These are phyloP conservation scores for Irpex rosettiformis DNA, from an alignment of 1,284 basidiomycete genomes.

Conservation along the genomic window DNA sequence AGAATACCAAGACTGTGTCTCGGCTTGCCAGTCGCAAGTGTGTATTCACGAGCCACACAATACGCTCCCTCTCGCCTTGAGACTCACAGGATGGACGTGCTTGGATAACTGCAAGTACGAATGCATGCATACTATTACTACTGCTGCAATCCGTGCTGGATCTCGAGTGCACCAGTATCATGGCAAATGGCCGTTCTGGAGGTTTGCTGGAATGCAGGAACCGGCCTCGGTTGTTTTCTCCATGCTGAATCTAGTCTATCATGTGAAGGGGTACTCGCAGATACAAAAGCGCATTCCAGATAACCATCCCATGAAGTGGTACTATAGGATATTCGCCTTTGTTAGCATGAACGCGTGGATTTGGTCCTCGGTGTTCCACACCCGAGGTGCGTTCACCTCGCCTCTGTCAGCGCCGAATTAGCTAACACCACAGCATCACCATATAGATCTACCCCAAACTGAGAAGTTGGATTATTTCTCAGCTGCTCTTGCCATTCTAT, in stretches of 20 bases:
- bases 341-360: slow-evolving; percentile 90
- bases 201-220: slow-evolving; percentile 87
- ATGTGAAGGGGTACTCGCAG: slow-evolving; percentile 54
- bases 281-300: slow-evolving; percentile 47
- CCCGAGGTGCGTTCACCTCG: slow-evolving; percentile 58
- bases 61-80: slow-evolving; percentile 43
- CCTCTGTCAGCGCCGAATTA: slow-evolving; percentile 1
- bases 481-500: slow-evolving; percentile 80
- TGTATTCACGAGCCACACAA: slow-evolving; percentile 12
- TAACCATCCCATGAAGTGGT: slow-evolving; percentile 66
- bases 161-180: slow-evolving; percentile 74
- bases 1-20: slow-evolving; percentile 26
- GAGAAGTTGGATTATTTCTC: slow-evolving; percentile 97
- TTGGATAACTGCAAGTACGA: slow-evolving; percentile 84
- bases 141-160: slow-evolving; percentile 44
- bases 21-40: slow-evolving; percentile 21
- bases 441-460: slow-evolving; percentile 69
- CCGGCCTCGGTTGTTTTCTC: slow-evolving; percentile 92
- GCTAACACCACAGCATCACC: slow-evolving; percentile 9
- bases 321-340: slow-evolving; percentile 68
- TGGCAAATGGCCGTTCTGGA: slow-evolving; percentile 97
- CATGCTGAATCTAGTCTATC: slow-evolving; percentile 76
- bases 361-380: slow-evolving; percentile 92
- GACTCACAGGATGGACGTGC: slow-evolving; percentile 74
- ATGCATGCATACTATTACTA: slow-evolving; percentile 85